These are phyloP conservation scores for Xylaria intraflava DNA, from an alignment of 495 filamentous ascomycete species.

Conservation along the genomic window DNA sequence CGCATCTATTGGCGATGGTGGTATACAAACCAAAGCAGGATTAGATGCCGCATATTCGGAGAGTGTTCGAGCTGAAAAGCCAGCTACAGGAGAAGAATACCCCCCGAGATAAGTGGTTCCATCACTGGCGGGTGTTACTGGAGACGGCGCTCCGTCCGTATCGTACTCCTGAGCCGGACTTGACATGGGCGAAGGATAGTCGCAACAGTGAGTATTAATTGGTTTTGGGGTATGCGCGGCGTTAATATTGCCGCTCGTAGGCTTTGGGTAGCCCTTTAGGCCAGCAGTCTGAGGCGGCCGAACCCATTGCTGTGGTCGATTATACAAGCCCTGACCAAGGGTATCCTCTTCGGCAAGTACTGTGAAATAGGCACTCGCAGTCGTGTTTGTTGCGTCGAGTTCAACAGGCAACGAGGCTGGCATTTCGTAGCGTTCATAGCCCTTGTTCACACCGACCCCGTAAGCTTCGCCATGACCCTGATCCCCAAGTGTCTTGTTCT, in stretches of 20 bases:
- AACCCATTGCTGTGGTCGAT: slow-evolving; percentile 3
- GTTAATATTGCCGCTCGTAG: not conserved
- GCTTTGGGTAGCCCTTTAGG: not conserved
- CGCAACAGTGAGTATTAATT: slow-evolving; percentile 30
- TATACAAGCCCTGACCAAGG: not conserved
- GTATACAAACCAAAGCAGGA: slow-evolving; percentile 26
- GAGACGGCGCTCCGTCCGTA: slow-evolving; percentile 39
- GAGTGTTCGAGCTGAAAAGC: slow-evolving; percentile 24
- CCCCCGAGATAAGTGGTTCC: slow-evolving; percentile 30
- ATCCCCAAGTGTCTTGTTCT: slow-evolving; percentile 16
- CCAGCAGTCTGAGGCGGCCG: not conserved
- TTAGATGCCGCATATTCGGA: slow-evolving; percentile 22
- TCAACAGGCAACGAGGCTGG: slow-evolving; percentile 43
- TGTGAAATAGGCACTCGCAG: slow-evolving; percentile 28
- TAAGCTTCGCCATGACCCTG: slow-evolving; percentile 20
- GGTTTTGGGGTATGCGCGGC: not conserved
- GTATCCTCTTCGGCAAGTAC: slow-evolving; percentile 18
- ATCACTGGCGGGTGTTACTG: slow-evolving; percentile 37
- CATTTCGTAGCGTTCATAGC: slow-evolving; percentile 45
- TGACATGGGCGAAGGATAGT: slow-evolving; percentile 33
- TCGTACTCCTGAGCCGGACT: slow-evolving; percentile 37
- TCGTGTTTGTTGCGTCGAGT: slow-evolving; percentile 36
- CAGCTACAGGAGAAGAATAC: slow-evolving; percentile 37
- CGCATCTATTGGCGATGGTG: slow-evolving; percentile 30
- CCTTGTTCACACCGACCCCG: slow-evolving; percentile 42